Evolutionary conservation across 2,329 filamentous ascomycete genomes (phyloP).

Genomic region (Cercospora brassicicola): DNA sequence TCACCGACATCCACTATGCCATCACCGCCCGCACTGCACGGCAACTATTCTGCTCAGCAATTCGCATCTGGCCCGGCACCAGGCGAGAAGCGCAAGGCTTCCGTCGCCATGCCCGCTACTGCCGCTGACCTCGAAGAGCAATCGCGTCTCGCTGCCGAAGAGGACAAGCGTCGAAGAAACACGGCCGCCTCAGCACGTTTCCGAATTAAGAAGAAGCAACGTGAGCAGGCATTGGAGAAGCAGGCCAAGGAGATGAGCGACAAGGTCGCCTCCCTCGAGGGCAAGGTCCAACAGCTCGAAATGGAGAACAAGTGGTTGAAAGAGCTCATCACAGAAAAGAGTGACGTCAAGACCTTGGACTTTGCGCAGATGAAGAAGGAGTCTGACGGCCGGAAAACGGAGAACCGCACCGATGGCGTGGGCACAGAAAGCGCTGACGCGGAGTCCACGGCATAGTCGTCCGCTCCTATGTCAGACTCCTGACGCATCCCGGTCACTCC

Average conservation of each 20-base stretch:
- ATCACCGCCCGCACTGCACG: constrained; percentile 34
- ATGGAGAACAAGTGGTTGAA: constrained; percentile 57
- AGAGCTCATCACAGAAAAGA: constrained; percentile 54
- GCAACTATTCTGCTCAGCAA: constrained; percentile 33
- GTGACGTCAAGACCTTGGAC: constrained; percentile 36
- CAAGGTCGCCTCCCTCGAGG: constrained; percentile 48
- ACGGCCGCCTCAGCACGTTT: constrained; percentile 55
- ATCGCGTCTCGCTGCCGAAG: constrained; percentile 51
- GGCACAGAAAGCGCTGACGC: constrained; percentile 27
- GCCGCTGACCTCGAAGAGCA: constrained; percentile 47
- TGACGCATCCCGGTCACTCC: not conserved
- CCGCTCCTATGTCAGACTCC: not conserved
- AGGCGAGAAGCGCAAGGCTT: constrained; percentile 52
- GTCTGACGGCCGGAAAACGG: constrained; percentile 34
- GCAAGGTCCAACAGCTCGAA: constrained; percentile 52
- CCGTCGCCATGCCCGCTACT: constrained; percentile 37
- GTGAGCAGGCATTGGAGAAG: constrained; percentile 54
- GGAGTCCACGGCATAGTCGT: not conserved
- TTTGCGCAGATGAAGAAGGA: constrained; percentile 26
- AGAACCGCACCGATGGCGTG: constrained; percentile 36
- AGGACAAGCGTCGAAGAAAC: constrained; percentile 56
- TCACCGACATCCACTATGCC: constrained; percentile 32
- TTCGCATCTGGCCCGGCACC: constrained; percentile 25
- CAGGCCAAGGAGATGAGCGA: constrained; percentile 54
- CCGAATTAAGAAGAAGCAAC: constrained; percentile 58